Evolutionary conservation across 306 rosid genomes (phyloP).

Genomic region (Casuarina cunninghamiana): DNA sequence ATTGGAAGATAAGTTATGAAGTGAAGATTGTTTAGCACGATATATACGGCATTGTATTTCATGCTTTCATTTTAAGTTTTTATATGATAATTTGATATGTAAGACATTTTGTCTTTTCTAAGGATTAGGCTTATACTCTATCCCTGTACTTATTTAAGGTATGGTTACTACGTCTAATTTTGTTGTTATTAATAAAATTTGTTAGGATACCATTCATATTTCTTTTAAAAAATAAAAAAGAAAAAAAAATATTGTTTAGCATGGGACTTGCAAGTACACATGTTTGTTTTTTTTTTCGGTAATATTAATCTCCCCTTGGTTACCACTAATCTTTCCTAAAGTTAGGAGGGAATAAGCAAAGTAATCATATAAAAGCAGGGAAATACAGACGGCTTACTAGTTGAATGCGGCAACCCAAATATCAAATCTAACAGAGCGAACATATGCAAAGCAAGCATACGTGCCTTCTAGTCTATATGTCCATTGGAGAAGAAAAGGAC

Average conservation of each 20-base stretch:
- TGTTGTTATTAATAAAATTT: too few relatives aligned
- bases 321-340: background rate
- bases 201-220: too few relatives aligned
- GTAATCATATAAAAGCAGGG: background rate
- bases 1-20: conserved; percentile 15
- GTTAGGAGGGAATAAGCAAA: background rate
- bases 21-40: background rate
- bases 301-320: background rate
- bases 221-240: too few relatives aligned
- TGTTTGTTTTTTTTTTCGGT: background rate
- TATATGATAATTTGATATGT: too few relatives aligned
- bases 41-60: too few relatives aligned
- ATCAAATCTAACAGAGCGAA: background rate
- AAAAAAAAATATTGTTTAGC: background rate
- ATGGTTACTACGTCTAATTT: too few relatives aligned
- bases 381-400: background rate
- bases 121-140: too few relatives aligned
- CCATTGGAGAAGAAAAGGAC: background rate
- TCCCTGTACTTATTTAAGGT: too few relatives aligned
- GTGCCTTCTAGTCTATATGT: background rate
- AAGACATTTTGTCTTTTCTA: too few relatives aligned
- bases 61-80: too few relatives aligned
- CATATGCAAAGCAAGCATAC: background rate
- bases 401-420: background rate
- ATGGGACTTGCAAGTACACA: background rate